A percentile compares a stretch with the other conserved stretches of the same genome.
Conservation (phyloP, 2,329 filamentous ascomycete species). For the Akanthomyces dipterigenus region DNA sequence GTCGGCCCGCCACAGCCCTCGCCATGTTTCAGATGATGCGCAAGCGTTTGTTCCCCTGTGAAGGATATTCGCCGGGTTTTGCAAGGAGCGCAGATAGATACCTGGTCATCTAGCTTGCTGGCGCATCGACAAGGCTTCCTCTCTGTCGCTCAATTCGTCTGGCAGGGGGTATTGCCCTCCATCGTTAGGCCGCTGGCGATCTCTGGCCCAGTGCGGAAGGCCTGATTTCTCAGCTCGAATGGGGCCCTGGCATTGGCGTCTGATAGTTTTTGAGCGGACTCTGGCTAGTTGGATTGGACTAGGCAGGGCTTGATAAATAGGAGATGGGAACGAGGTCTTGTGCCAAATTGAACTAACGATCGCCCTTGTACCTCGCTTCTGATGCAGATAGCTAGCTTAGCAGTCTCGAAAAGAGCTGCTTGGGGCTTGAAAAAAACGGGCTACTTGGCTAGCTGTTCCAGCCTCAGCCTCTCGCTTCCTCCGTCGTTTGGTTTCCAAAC, state of each 20-base stretch:
- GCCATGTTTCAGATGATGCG: constrained; percentile 2
- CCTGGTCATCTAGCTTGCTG: too few relatives aligned
- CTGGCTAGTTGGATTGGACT: too few relatives aligned
- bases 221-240: constrained; percentile 4
- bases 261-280: background rate
- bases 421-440: background rate
- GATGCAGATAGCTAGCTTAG: background rate
- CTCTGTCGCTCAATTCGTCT: background rate
- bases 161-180: background rate
- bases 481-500: background rate
- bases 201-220: background rate
- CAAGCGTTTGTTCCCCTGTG: background rate
- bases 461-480: background rate
- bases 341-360: background rate
- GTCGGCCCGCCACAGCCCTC: background rate
- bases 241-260: background rate
- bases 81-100: background rate
- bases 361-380: background rate
- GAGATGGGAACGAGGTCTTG: background rate
- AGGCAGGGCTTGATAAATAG: too few relatives aligned
- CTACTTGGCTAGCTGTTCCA: background rate
- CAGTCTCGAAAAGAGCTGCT: background rate
- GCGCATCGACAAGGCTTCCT: too few relatives aligned
- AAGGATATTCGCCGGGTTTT: constrained; percentile 1
- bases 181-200: background rate